Conservation (phyloP, 371 early-diverging fungal genomes). For the Smittium mucronatum region DNA sequence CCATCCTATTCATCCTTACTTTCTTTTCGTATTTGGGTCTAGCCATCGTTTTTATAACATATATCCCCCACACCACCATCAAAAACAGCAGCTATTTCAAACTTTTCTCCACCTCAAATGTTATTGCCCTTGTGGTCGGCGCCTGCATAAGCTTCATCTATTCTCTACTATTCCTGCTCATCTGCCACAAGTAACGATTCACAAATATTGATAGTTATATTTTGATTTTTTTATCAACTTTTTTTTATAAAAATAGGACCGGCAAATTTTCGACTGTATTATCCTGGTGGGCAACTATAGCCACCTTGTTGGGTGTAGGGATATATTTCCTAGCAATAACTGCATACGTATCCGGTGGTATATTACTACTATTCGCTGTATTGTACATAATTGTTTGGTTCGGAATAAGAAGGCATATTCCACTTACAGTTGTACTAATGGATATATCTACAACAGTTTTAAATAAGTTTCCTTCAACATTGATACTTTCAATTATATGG, state of each 20-base stretch:
- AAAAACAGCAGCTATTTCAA: background rate
- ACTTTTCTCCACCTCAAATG: background rate
- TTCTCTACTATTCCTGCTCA: background rate
- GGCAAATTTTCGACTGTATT: constrained; percentile 21
- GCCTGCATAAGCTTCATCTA: background rate
- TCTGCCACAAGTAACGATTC: background rate
- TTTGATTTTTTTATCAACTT: background rate
- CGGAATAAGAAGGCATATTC: constrained; percentile 28
- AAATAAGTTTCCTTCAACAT: constrained; percentile 32
- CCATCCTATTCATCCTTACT: background rate
- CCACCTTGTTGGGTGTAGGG: constrained; percentile 31
- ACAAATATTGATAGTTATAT: background rate
- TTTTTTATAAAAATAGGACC: constrained; percentile 26
- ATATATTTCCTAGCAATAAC: constrained; percentile 32
- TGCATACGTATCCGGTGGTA: constrained; percentile 31
- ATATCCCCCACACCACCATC: background rate
- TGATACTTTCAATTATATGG: constrained; percentile 23
- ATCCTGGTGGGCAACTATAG: constrained; percentile 29
- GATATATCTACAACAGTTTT: constrained; percentile 28
- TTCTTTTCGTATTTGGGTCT: background rate
- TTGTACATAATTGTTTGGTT: constrained; percentile 31
- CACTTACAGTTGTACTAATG: constrained; percentile 33
- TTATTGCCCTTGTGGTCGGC: background rate
- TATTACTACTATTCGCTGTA: constrained; percentile 30
- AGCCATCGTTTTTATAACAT: background rate